Conservation (phyloP, 495 filamentous ascomycete species). For the Penicillium goetzii region DNA sequence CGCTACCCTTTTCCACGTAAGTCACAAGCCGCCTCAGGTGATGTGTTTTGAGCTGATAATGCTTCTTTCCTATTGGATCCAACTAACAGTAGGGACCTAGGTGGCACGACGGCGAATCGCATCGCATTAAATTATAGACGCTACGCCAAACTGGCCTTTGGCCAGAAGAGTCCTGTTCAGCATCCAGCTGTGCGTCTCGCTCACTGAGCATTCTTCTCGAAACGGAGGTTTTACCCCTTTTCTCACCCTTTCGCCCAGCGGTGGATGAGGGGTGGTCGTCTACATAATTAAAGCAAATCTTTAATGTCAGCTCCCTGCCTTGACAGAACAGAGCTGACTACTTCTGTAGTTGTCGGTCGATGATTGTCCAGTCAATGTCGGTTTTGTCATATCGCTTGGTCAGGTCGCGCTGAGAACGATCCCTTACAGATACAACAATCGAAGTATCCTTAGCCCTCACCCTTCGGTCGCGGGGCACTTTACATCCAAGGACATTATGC, state of each 20-base stretch:
- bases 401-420: constrained; percentile 26
- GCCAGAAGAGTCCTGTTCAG: constrained; percentile 29
- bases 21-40: constrained; percentile 28
- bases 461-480: neutral
- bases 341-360: constrained; percentile 22
- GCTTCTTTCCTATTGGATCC: constrained; percentile 33
- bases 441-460: constrained; percentile 25
- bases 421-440: constrained; percentile 23
- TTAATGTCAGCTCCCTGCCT: constrained; percentile 8
- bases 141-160: constrained; percentile 28
- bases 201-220: constrained; percentile 27
- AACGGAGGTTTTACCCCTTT: constrained; percentile 27
- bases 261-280: neutral
- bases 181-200: constrained; percentile 31
- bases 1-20: constrained; percentile 26
- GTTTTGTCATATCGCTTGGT: constrained; percentile 19
- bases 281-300: constrained; percentile 12
- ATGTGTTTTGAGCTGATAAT: constrained; percentile 32
- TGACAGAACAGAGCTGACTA: constrained; percentile 10
- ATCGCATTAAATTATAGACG: constrained; percentile 37
- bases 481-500: neutral
- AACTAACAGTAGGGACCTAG: constrained; percentile 31
- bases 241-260: constrained; percentile 21
- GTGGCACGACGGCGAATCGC: constrained; percentile 24
- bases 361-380: constrained; percentile 23